A percentile compares a stretch with the other conserved stretches of the same genome.
phyloP scores from a whole-genome alignment of 1,284 basidiomycete genomes.

The Pseudozyma hubeiensis region DNA sequence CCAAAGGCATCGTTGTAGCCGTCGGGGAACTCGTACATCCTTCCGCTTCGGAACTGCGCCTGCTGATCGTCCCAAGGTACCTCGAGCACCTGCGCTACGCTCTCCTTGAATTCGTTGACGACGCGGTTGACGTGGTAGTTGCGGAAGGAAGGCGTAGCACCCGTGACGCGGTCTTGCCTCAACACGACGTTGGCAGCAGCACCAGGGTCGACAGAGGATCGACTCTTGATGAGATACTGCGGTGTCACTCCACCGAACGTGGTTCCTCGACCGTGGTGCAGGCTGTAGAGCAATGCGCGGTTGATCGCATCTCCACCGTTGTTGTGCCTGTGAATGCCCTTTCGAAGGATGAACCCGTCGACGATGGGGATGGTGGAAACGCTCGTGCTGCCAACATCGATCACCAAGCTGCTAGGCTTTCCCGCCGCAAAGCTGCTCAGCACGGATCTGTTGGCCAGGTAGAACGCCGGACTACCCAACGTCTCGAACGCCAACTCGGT shows the following conservation, averaged over 20 bases:
- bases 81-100: constrained; percentile 83
- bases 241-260: constrained; percentile 52
- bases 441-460: constrained; percentile 95
- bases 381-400: constrained; percentile 90
- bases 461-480: constrained; percentile 93
- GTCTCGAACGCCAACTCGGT: constrained; percentile 98
- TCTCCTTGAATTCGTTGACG: constrained; percentile 93
- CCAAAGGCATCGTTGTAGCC: constrained; percentile 90
- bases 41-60: constrained; percentile 49
- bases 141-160: constrained; percentile 80
- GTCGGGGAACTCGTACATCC: constrained; percentile 91
- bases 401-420: constrained; percentile 92
- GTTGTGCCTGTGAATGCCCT: constrained; percentile 75
- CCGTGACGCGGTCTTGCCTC: constrained; percentile 59
- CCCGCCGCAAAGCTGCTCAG: constrained; percentile 97
- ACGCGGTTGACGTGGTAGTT: constrained; percentile 85
- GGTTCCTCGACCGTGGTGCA: constrained; percentile 44
- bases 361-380: constrained; percentile 94
- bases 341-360: constrained; percentile 96
- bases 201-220: constrained; percentile 76
- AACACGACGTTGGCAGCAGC: constrained; percentile 73
- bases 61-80: constrained; percentile 87
- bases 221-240: constrained; percentile 87
- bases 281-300: constrained; percentile 50
- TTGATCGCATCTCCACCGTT: constrained; percentile 58